These are phyloP conservation scores for Phanerodontia chrysosporium DNA, from an alignment of 768 basidiomycete genomes.

Conservation along the genomic window DNA sequence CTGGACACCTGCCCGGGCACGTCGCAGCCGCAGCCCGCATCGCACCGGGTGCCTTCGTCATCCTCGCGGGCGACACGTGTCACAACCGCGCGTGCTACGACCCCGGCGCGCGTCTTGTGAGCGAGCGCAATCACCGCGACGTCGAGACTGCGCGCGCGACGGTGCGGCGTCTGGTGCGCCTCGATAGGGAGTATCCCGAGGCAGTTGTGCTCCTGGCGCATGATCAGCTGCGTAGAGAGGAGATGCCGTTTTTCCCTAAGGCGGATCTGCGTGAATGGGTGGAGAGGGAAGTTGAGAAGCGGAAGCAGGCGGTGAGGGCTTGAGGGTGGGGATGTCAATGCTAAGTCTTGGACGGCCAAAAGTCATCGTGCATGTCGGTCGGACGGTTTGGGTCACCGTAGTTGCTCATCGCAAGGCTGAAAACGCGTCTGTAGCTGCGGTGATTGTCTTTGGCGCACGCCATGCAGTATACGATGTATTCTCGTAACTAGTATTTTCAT, in stretches of 20 bases:
- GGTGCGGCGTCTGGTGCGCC: not conserved
- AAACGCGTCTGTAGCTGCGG: too few species aligned
- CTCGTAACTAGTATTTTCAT: too few species aligned
- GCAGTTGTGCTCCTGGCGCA: slow-evolving; percentile 11
- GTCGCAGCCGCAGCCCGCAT: slow-evolving; percentile 52
- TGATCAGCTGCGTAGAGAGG: slow-evolving; percentile 6
- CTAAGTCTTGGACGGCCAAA: too few species aligned
- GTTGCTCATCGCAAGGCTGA: too few species aligned
- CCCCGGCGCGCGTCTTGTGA: slow-evolving; percentile 10
- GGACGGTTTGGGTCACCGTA: too few species aligned
- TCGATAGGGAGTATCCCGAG: not conserved
- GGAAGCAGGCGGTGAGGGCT: slow-evolving; percentile 1
- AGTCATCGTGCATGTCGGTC: too few species aligned
- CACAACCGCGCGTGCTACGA: slow-evolving; percentile 39
- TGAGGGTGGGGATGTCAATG: too few species aligned
- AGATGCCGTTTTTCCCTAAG: slow-evolving; percentile 8
- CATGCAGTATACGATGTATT: too few species aligned
- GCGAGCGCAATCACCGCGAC: slow-evolving; percentile 2
- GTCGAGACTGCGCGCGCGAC: slow-evolving; percentile 3
- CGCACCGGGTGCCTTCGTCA: slow-evolving; percentile 52
- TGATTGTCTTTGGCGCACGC: too few species aligned
- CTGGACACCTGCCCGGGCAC: slow-evolving; percentile 56
- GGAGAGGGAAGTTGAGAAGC: not conserved
- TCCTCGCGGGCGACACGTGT: slow-evolving; percentile 51
- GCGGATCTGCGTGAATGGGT: slow-evolving; percentile 3